Percentiles rank a stretch among this genome's conserved stretches.
Conservation (phyloP, 768 basidiomycete species). For the Sistotremastrum suecicum region DNA sequence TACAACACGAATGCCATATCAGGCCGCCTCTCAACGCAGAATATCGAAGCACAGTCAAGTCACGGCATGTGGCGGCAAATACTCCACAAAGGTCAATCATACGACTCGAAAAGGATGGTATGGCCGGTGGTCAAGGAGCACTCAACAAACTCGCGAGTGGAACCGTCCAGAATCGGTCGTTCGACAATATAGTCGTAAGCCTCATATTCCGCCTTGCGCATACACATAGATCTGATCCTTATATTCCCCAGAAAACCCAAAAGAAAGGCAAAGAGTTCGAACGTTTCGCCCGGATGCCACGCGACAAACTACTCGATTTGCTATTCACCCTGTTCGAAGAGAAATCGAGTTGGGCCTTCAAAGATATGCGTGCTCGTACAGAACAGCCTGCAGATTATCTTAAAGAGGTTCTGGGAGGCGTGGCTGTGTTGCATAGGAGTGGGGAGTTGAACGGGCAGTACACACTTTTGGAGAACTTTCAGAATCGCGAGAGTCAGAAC, state of each 20-base stretch:
- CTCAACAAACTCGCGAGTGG: conserved; percentile 73
- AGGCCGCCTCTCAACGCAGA: conserved; percentile 51
- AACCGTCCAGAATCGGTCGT: conserved; percentile 39
- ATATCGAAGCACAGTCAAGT: conserved; percentile 62
- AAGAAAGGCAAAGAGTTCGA: conserved; percentile 55
- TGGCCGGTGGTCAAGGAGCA: conserved; percentile 54
- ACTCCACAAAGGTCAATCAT: conserved; percentile 51
- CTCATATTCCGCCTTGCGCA: conserved; percentile 5
- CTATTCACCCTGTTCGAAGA: conserved; percentile 70
- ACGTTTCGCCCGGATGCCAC: conserved; percentile 83
- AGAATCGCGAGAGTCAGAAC: conserved; percentile 18
- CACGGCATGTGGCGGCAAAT: conserved; percentile 50
- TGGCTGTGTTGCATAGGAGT: conserved; percentile 62
- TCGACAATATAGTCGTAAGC: conserved; percentile 55
- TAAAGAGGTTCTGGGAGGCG: conserved; percentile 66
- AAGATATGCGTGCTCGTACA: conserved; percentile 58
- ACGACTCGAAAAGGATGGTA: conserved; percentile 60
- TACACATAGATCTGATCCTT: neutral
- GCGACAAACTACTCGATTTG: conserved; percentile 75
- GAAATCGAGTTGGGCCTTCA: conserved; percentile 70
- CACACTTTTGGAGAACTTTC: conserved; percentile 66
- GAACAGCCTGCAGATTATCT: conserved; percentile 82
- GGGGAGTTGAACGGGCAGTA: conserved; percentile 73
- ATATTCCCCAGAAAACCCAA: conserved; percentile 39
- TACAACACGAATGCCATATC: conserved; percentile 71